Evolutionary conservation across 192 early-diverging fungal species (phyloP), one percentile per base, ranked within the genome.

Genomic region (Ambispora gerdemannii): DNA sequence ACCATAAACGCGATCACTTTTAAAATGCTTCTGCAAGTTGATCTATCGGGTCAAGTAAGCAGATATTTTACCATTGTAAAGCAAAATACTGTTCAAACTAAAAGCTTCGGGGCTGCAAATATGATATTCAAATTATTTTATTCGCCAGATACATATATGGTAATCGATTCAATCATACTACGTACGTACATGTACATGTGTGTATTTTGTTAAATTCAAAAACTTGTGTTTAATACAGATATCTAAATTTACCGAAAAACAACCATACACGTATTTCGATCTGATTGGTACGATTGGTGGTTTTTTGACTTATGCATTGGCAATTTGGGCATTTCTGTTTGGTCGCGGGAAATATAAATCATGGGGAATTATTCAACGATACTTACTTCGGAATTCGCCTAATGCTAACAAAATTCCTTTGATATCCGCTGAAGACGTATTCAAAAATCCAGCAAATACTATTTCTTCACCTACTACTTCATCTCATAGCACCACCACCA

Each of bases 331-430:
- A 20, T 74, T 77, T 38, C 55, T 77, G 49, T 77, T 77, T 53
- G 76, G 76, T 22, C 71, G 56, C 17, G 76, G 76, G 27, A 77
- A 68, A 33, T 77, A 74, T 70, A 77, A 77, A 62, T 74, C 72
- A 32, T 77, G 76, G 76, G 76, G 76, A 15, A 30, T 77, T 7
- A 74, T 77, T 51, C 76, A 77, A 50, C 70, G 72, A 11, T 77
- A 74, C 43, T 36, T 77, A 17, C 69, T 77, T 24, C 63, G 66
- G 25, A 77, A 70, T 0, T 77, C 76, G 6, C 76, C 76, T 51
- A 55, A 77, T 59, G 70, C 76, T 8, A 61, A 28, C 15, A 43
- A 43, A 43, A 43, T n/a, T n/a, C n/a, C n/a, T n/a, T n/a, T n/a
- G n/a, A n/a, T n/a, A n/a, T n/a, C n/a, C n/a, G n/a, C n/a, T n/a